Evolutionary conservation across 139 green algal genomes (phyloP), one percentile per base, ranked within the genome.

Genomic region (Picochlorum sp.): DNA sequence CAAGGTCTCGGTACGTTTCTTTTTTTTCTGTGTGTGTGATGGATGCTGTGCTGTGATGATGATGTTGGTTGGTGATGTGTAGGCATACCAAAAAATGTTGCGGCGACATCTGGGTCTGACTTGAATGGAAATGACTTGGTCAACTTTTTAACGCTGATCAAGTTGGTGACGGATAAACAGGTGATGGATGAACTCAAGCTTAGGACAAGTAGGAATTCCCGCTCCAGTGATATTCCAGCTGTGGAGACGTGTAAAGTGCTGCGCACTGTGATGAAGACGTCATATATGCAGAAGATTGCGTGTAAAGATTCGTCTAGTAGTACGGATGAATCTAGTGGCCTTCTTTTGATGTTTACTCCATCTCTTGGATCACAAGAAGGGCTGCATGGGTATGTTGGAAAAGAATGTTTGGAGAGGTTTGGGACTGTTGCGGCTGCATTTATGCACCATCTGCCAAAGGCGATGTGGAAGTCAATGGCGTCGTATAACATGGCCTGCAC

Each of bases 251-350:
- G 14, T 20, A 60, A 31, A 57, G 63, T 24, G 34, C 63, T 69
- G 45, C 63, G 62, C 10, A 41, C 63, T 11, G 63, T 49, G 13
- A 26, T 69, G 10, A 45, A 49, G 11, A 34, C n/a, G n/a, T 20
- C 18, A 13, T 69, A 61, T 26, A 45, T 69, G 23, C 63, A 58
- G n/a, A 69, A 69, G 44, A n/a, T 69, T 30, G 41, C 41, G 20
- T 15, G 18, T 7, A 30, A 21, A 18, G 41, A 57, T 18, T 65
- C 58, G 16, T 16, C n/a, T 18, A 65, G 20, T 23, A 31, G 58
- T 52, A 24, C 13, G 13, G 41, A 51, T 31, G 58, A n/a, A 30
- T 16, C 58, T n/a, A 31, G 23, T 31, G 58, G 58, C 7, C 13
- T 65, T 23, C n/a, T 65, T 23, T 23, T 65, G 20, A 16, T 31